Base-by-base conservation (phyloP, 352 stramenopile genomes). In the Phytophthora lateralis region DNA sequence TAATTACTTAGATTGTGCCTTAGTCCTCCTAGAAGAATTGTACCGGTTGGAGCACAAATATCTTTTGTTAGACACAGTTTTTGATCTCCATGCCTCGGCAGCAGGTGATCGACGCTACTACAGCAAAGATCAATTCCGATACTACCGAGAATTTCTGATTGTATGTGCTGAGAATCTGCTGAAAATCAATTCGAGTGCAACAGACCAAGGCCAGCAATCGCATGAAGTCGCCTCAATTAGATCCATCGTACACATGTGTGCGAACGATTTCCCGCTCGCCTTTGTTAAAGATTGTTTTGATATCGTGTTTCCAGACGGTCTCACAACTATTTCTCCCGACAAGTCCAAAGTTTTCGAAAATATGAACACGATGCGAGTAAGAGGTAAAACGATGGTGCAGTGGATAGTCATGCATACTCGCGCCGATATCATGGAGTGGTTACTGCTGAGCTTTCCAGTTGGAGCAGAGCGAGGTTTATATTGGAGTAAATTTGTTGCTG, bases 351-450 rank as follows among this genome's bases (percentile, higher is more conserved):
- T 14, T 6, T 12, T 66, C 1, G 8, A 34, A 27, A n/a, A 8
- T 3, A 43, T 71, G 17, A 56, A 48, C 42, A 29, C 27, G 6
- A 47, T 55, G 20, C 66, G 60, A 20, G 66, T 84, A 2, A 9
- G 45, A 37, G 60, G 63, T 8, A 78, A 66, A 26, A 68, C 63
- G 0, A 43, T 82, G 20, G 14, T 39, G 0, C 47, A 78, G 30
- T 84, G 75, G 75, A 11, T 84, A 18, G 30, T 71, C n/a, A 7
- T 50, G 0, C 48, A 69, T 27, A 15, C 45, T 26, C 47, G 70
- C 30, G 24, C 18, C 18, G 75, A 80, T 44, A 29, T 75, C 15
- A 55, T 79, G 26, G 18, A 55, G 18, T 42, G 42, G 34, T 4
- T 66, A 2, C 32, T 73, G 0, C 29, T 38, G 9, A 35, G 39